Conservation (phyloP, 2,329 filamentous ascomycete species). For the Verticillium albo-atrum region DNA sequence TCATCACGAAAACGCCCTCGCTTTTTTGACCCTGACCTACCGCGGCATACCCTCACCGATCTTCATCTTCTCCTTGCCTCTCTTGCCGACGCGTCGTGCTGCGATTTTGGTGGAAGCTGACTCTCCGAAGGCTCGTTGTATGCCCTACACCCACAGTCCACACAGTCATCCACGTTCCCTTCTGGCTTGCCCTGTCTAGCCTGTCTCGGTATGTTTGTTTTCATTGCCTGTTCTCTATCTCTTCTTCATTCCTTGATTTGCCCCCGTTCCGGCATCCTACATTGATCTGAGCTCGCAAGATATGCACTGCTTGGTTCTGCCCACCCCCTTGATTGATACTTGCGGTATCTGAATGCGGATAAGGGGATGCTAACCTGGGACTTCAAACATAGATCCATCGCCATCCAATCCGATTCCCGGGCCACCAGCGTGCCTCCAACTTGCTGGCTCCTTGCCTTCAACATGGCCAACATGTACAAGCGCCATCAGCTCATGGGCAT, state of each 20-base stretch:
- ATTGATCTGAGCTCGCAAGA: too few relatives aligned
- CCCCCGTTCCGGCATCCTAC: too few relatives aligned
- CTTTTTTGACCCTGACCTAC: not conserved
- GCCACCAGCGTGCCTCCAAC: too few relatives aligned
- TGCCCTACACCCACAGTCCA: not conserved
- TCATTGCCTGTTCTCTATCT: not conserved
- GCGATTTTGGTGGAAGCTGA: not conserved
- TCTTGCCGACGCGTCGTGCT: not conserved
- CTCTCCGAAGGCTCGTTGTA: not conserved
- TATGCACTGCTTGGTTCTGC: too few relatives aligned
- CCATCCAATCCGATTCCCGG: too few relatives aligned
- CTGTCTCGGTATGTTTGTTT: not conserved
- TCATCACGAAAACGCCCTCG: slow-evolving; percentile 4
- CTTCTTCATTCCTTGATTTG: not conserved
- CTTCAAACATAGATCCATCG: too few relatives aligned
- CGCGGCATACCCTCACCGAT: not conserved
- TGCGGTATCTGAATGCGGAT: too few relatives aligned
- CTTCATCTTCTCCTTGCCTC: not conserved
- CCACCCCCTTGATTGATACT: too few relatives aligned
- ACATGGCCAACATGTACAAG: not conserved
- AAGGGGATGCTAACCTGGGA: too few relatives aligned
- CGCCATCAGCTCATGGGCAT: not conserved
- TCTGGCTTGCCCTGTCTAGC: not conserved
- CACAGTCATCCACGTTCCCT: not conserved
- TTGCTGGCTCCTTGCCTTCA: not conserved